Base-by-base conservation (phyloP, 2,329 filamentous ascomycete genomes). In the Drechslerella coelobrocha region DNA sequence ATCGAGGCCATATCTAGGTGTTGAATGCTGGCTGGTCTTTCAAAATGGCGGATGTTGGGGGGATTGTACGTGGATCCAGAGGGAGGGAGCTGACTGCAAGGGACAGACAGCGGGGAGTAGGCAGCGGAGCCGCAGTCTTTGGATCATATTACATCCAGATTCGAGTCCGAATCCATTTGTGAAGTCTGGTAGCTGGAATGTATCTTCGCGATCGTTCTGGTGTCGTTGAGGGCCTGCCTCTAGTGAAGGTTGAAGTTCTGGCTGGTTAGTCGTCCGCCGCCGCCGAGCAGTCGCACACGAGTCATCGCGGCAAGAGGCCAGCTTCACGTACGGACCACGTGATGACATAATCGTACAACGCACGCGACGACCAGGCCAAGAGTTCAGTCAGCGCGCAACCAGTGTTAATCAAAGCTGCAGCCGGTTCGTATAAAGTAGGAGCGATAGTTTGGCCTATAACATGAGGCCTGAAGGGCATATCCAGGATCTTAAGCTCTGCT, bases 1-100 rank as follows among this genome's bases (percentile, higher is more conserved):
- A 31, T 12, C 4, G 59, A 48, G 19, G 66, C 59, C 66, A 71
- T 71, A 37, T 54, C 27, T 29, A 8, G 45, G 2, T 7, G 9
- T 8, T 24, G 19, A 17, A 50, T 19, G 45, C 19, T 19, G 6
- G 23, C 6, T 8, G 45, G 6, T 6, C 12, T 19, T 23, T 21
- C 29, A 26, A 12, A 21, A 27, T 19, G 17, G 53, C 21, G 26
- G 21, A 19, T 41, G 21, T n/a, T 1, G 21, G 2, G 23, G 45
- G 2, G 14, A 8, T 19, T 34, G 26, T 43, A 31, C 53, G 53
- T 29, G 34, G 43, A 21, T 48, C n/a, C n/a, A n/a, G n/a, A n/a
- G n/a, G 52, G 19, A 45, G n/a, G n/a, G 41, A 41, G 45, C 45
- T 60, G 57, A 34, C 34, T 43, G 23, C 47, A 31, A 24, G 56